phyloP scores from a whole-genome alignment of 75 land plant species.

The Pseudotsuga menziesii region DNA sequence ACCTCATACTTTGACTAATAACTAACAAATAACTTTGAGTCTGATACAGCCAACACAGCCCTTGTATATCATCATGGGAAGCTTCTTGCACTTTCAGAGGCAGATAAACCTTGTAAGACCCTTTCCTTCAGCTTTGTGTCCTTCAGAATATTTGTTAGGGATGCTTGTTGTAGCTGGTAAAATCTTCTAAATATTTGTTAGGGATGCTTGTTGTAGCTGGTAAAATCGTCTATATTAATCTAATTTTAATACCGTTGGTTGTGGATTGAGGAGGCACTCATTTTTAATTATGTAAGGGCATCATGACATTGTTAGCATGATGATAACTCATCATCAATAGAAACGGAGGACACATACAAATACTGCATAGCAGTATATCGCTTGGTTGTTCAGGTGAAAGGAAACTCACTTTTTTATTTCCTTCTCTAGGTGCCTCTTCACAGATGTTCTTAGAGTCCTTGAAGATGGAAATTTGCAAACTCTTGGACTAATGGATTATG shows the following conservation, averaged over 20 bases:
- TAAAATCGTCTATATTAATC: not conserved
- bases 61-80: constrained; percentile 85
- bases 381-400: not conserved
- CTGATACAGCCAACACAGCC: constrained; percentile 76
- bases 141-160: not conserved
- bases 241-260: not conserved
- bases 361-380: not conserved
- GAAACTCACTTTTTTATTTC: not conserved
- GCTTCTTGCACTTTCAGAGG: constrained; percentile 78
- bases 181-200: not conserved
- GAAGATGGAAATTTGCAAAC: constrained; percentile 99
- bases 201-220: not conserved
- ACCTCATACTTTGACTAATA: not conserved
- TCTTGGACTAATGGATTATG: constrained; percentile 83
- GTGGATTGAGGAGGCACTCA: not conserved
- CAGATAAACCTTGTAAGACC: constrained; percentile 92
- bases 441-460: constrained; percentile 80
- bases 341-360: not conserved
- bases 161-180: not conserved
- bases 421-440: not conserved
- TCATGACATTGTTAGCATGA: not conserved
- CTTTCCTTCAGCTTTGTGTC: not conserved
- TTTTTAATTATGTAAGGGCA: not conserved
- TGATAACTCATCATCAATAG: not conserved
- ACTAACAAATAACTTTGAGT: not conserved